Evolutionary conservation across 768 basidiomycete genomes (phyloP).

Genomic region (Pisolithus albus): DNA sequence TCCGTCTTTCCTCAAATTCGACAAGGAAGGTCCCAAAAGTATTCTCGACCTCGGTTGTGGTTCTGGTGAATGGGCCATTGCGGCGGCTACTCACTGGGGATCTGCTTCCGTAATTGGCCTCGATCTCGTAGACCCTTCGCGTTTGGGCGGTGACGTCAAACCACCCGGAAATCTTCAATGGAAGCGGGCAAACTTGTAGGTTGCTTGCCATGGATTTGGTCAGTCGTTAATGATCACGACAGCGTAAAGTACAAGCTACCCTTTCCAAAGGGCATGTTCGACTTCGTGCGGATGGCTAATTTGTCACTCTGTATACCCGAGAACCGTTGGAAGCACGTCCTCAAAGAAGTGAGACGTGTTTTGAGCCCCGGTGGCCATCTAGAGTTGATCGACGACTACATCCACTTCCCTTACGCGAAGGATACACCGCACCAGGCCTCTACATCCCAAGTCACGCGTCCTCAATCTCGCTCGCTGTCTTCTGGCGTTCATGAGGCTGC

Average conservation of each 20-base stretch:
- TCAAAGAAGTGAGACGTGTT: constrained; percentile 58
- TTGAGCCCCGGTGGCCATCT: constrained; percentile 54
- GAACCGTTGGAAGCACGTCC: constrained; percentile 50
- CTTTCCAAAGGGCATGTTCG: constrained; percentile 56
- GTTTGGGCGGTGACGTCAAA: constrained; percentile 29
- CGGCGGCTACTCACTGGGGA: constrained; percentile 60
- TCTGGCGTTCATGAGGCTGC: constrained; percentile 17
- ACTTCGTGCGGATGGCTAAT: constrained; percentile 70
- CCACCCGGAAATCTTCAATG: constrained; percentile 40
- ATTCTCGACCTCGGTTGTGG: constrained; percentile 79
- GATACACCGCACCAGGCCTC: constrained; percentile 13
- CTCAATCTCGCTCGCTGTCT: constrained; percentile 1
- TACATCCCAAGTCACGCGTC: constrained; percentile 1
- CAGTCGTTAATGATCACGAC: constrained; percentile 8
- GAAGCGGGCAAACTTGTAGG: constrained; percentile 64
- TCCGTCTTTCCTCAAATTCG: constrained; percentile 55
- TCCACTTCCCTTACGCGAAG: constrained; percentile 53
- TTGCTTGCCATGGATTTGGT: constrained; percentile 5
- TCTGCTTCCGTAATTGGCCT: constrained; percentile 54
- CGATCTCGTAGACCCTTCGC: constrained; percentile 45
- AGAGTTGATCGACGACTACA: constrained; percentile 69
- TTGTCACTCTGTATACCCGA: constrained; percentile 55
- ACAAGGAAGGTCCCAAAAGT: constrained; percentile 40
- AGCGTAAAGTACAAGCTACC: constrained; percentile 55
- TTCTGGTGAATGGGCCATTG: constrained; percentile 57